Percentiles rank a stretch among this genome's conserved stretches.
phyloP scores from a whole-genome alignment of 306 rosid genomes.

The Argentina anserina region DNA sequence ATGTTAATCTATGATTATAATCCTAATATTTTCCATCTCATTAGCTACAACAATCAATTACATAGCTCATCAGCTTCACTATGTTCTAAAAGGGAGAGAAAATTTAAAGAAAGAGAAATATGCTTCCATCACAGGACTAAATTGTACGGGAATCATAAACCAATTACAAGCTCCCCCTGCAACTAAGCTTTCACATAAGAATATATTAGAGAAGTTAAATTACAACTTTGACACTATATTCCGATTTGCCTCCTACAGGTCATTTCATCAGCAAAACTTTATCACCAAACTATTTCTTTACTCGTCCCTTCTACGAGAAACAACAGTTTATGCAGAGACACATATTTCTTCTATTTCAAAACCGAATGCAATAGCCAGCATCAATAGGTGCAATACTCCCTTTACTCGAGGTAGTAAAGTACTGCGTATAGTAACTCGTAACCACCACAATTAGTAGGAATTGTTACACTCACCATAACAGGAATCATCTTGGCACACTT shows the following conservation, averaged over 20 bases:
- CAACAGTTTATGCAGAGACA: not conserved
- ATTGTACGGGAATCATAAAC: not conserved
- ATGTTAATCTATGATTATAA: not conserved
- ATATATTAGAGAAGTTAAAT: not conserved
- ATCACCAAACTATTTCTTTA: not conserved
- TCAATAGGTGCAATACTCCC: no score
- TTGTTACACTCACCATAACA: slow-evolving; percentile 70
- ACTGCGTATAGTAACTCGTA: not conserved
- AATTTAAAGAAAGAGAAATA: not conserved
- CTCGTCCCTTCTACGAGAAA: not conserved
- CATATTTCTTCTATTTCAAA: not conserved
- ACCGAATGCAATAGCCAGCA: no score
- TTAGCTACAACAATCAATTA: not conserved
- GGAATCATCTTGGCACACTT: slow-evolving; percentile 99
- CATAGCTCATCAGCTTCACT: not conserved
- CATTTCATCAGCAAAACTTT: not conserved
- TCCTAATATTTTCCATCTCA: not conserved
- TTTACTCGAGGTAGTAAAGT: no score
- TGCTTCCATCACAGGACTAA: not conserved
- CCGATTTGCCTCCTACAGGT: not conserved
- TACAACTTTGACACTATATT: not conserved
- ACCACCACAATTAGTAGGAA: not conserved
- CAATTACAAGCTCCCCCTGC: not conserved
- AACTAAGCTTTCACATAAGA: not conserved
- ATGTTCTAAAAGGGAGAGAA: not conserved